Conservation (phyloP, 495 filamentous ascomycete genomes). For the Hypoxylon rickii region DNA sequence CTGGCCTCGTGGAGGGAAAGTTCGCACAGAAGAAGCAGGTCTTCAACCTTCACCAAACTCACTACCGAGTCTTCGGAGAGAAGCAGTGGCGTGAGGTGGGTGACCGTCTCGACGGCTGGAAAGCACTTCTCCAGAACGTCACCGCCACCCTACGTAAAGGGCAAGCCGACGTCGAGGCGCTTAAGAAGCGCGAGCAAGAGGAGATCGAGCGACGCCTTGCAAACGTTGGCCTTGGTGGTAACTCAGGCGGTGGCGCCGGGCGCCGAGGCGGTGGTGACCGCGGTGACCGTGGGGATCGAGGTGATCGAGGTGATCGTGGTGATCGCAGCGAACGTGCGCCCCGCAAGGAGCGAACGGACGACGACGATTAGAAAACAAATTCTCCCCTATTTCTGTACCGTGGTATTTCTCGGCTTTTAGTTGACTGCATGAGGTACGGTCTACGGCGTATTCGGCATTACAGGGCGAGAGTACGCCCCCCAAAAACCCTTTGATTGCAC, state of each 20-base stretch:
- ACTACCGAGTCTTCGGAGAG: conserved; percentile 94
- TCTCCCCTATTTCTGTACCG: conserved; percentile 20
- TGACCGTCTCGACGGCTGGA: conserved; percentile 86
- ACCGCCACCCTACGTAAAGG: conserved; percentile 74
- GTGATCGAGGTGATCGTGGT: conserved; percentile 31
- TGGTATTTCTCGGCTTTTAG: conserved; percentile 13
- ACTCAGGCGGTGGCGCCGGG: conserved; percentile 29
- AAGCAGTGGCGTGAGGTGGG: conserved; percentile 98
- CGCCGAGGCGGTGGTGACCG: conserved; percentile 34
- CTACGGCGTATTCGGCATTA: conserved; percentile 31
- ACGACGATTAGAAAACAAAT: conserved; percentile 48
- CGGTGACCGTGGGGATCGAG: conserved; percentile 27
- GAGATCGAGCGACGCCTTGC: conserved; percentile 62
- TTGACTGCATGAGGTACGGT: conserved; percentile 33
- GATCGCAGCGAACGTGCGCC: conserved; percentile 32
- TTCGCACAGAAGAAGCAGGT: conserved; percentile 86
- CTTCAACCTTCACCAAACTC: conserved; percentile 92
- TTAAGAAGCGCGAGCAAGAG: conserved; percentile 63
- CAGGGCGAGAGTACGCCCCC: conserved; percentile 4
- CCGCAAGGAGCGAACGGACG: conserved; percentile 49
- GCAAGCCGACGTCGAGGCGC: conserved; percentile 66
- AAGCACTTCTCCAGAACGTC: conserved; percentile 73
- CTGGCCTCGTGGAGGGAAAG: conserved; percentile 91
- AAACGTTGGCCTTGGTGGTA: conserved; percentile 44
- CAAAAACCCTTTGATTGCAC: neutral